phyloP scores from a whole-genome alignment of 257 asterid genomes.

The Solanum bulbocastanum region DNA sequence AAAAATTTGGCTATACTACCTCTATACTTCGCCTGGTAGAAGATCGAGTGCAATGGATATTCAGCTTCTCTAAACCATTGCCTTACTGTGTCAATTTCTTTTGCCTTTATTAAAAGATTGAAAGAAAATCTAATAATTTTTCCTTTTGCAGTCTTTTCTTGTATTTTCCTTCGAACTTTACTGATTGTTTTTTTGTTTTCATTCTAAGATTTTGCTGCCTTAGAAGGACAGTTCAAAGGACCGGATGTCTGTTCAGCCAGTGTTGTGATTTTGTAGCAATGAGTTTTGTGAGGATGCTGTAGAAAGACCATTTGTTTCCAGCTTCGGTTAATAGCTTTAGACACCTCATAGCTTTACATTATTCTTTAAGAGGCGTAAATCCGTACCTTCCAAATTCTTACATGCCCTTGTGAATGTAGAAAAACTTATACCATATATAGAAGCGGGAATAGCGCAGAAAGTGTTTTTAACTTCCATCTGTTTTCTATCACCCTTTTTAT shows the following conservation, averaged over 20 bases:
- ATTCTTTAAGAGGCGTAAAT: constrained; percentile 23
- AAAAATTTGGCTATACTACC: neutral
- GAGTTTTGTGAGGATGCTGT: constrained; percentile 30
- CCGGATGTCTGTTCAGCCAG: constrained; percentile 32
- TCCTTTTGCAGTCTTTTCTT: neutral
- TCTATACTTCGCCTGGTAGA: neutral
- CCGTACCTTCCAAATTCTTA: constrained; percentile 11
- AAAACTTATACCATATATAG: neutral
- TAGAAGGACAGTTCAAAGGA: constrained; percentile 24
- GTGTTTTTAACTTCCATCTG: neutral
- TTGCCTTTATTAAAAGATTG: neutral
- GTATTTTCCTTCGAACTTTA: neutral
- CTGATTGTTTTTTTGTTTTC: neutral
- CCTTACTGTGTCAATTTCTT: neutral
- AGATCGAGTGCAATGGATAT: neutral
- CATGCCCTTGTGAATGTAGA: constrained; percentile 27
- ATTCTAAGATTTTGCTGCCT: neutral
- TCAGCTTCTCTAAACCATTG: neutral
- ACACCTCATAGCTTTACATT: constrained; percentile 7
- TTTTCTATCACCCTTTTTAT: neutral
- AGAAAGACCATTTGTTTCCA: constrained; percentile 20
- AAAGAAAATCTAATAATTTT: neutral
- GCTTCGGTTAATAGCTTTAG: constrained; percentile 21
- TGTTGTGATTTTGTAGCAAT: constrained; percentile 45
- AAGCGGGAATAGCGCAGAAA: neutral